Evolutionary conservation across 345 rosid genomes (phyloP).

Genomic region (Euphorbia tirucalli): DNA sequence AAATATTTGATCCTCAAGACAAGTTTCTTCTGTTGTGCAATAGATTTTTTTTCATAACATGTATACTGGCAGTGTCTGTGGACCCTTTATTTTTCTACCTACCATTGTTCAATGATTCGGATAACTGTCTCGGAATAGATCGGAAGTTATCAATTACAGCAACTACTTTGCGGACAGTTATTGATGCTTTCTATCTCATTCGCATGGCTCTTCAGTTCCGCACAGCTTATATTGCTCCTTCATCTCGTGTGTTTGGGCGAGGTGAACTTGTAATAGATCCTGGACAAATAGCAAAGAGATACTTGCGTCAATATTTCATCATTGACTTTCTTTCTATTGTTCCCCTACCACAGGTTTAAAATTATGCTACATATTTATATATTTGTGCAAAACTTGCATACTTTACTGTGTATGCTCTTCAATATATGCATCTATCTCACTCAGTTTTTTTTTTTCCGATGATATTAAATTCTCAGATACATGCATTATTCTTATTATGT

Average conservation of each 20-base stretch:
- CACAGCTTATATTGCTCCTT: conserved; percentile 94
- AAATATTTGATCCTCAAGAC: conserved; percentile 91
- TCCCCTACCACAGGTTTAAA: conserved; percentile 87
- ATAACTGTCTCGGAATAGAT: conserved; percentile 71
- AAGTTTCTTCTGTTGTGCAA: conserved; percentile 79
- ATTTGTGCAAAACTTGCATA: not conserved
- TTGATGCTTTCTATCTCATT: conserved; percentile 82
- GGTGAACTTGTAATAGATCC: conserved; percentile 97
- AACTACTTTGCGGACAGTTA: conserved; percentile 68
- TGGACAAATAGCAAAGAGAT: conserved; percentile 82
- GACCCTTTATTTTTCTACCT: conserved; percentile 93
- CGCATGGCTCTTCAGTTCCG: conserved; percentile 93
- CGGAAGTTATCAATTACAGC: conserved; percentile 63
- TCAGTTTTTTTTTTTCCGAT: not conserved
- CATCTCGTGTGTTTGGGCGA: conserved; percentile 94
- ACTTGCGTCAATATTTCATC: conserved; percentile 68
- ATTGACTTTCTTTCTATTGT: conserved; percentile 82
- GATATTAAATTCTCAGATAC: not conserved
- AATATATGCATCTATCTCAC: not conserved
- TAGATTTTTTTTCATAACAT: conserved; percentile 70
- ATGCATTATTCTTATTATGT: not conserved
- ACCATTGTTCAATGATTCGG: conserved; percentile 56
- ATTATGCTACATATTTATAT: conserved; percentile 1
- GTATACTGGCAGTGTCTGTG: conserved; percentile 79
- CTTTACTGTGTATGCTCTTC: not conserved